These are phyloP conservation scores for Oxytropis ochrocephala DNA, from an alignment of 306 rosid species.

Conservation along the genomic window DNA sequence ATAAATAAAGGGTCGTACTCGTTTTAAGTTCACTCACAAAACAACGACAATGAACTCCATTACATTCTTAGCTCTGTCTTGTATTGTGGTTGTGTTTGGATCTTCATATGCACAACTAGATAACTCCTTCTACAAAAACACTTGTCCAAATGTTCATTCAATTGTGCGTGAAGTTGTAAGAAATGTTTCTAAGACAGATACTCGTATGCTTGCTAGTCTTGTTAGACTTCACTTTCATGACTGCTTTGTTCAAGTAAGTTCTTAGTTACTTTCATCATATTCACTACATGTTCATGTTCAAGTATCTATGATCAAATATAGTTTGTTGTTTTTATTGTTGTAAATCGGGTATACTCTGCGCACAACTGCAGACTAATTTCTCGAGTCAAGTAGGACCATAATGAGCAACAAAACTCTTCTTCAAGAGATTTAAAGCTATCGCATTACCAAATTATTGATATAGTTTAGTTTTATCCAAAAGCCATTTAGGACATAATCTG, in stretches of 20 bases:
- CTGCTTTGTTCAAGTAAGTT: conserved; percentile 41
- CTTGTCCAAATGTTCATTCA: conserved; percentile 25
- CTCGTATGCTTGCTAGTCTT: conserved; percentile 37
- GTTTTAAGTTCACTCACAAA: neutral
- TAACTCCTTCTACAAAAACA: conserved; percentile 17
- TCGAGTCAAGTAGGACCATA: no score
- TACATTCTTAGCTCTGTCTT: neutral
- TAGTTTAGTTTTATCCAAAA: no score
- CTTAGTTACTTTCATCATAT: neutral
- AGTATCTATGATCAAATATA: no score
- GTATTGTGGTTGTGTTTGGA: conserved; percentile 9
- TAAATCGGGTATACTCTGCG: no score
- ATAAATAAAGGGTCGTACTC: neutral
- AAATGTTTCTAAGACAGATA: conserved; percentile 14
- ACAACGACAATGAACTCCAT: neutral
- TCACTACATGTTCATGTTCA: neutral
- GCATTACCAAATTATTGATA: no score
- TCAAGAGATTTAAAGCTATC: no score
- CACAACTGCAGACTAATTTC: no score
- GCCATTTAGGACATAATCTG: no score
- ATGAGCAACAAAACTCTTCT: no score
- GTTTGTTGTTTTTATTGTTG: no score
- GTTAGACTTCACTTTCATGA: conserved; percentile 54
- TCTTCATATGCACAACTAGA: conserved; percentile 24
- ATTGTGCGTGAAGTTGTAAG: conserved; percentile 11